Conservation (phyloP, 345 rosid genomes). For the Chamaenerion angustifolium region DNA sequence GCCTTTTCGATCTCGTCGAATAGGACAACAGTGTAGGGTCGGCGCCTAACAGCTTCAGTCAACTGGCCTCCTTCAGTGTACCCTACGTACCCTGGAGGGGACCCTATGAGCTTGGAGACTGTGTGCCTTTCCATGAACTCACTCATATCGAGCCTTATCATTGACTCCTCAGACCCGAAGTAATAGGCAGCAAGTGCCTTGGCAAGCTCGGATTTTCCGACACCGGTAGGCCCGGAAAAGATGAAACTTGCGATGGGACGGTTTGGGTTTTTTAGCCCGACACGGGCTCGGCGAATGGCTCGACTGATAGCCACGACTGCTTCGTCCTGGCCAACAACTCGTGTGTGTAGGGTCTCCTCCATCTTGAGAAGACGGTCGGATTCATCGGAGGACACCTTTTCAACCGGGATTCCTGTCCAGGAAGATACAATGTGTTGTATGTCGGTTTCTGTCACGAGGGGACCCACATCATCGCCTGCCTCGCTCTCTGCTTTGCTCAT, state of each 20-base stretch:
- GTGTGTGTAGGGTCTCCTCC: slow-evolving; percentile 21
- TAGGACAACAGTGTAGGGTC: slow-evolving; percentile 34
- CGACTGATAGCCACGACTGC: slow-evolving; percentile 36
- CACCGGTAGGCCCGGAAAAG: slow-evolving; percentile 54
- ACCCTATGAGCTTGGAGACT: slow-evolving; percentile 44
- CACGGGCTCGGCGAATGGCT: slow-evolving; percentile 54
- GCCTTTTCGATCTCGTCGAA: slow-evolving; percentile 68
- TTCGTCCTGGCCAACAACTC: slow-evolving; percentile 25
- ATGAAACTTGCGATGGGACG: slow-evolving; percentile 55
- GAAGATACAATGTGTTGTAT: slow-evolving; percentile 20
- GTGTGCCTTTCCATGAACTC: slow-evolving; percentile 63
- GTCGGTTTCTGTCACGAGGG: slow-evolving; percentile 24
- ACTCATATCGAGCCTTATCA: slow-evolving; percentile 57
- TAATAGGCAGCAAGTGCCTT: slow-evolving; percentile 43
- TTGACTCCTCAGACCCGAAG: slow-evolving; percentile 52
- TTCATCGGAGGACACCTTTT: slow-evolving; percentile 22
- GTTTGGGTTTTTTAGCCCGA: slow-evolving; percentile 46
- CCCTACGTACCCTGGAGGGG: slow-evolving; percentile 57
- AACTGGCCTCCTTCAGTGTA: slow-evolving; percentile 49
- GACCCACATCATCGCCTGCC: slow-evolving; percentile 67
- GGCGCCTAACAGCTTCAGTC: slow-evolving; percentile 45
- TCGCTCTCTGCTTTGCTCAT: slow-evolving; percentile 94
- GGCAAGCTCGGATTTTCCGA: slow-evolving; percentile 52
- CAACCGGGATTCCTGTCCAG: slow-evolving; percentile 38
- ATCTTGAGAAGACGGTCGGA: slow-evolving; percentile 20